A percentile compares a stretch with the other conserved stretches of the same genome.
phyloP scores from a whole-genome alignment of 2,329 filamentous ascomycete genomes.

The Nemania serpens region DNA sequence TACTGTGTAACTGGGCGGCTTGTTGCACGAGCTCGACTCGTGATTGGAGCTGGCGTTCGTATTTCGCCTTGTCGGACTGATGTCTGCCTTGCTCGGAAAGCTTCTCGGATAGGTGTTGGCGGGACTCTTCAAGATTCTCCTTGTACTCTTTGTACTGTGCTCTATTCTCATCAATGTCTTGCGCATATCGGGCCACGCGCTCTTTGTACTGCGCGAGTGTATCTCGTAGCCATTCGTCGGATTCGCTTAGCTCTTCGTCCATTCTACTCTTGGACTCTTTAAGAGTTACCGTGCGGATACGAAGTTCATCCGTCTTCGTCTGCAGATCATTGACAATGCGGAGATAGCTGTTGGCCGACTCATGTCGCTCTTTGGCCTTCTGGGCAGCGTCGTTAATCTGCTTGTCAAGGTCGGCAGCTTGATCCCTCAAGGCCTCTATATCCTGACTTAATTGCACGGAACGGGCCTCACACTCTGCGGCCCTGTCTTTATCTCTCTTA shows the following conservation, averaged over 20 bases:
- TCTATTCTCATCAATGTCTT: constrained; percentile 67
- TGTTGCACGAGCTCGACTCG: constrained; percentile 78
- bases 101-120: constrained; percentile 55
- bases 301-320: constrained; percentile 75
- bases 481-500: constrained; percentile 84
- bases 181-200: constrained; percentile 67
- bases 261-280: constrained; percentile 73
- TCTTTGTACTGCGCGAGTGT: constrained; percentile 79
- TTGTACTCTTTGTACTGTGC: constrained; percentile 70
- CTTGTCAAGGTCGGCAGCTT: constrained; percentile 61
- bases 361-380: constrained; percentile 68
- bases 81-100: constrained; percentile 74
- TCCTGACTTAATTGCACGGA: constrained; percentile 68
- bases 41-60: constrained; percentile 76
- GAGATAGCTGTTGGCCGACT: constrained; percentile 74
- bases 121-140: constrained; percentile 49
- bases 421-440: constrained; percentile 63
- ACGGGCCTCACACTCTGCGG: constrained; percentile 70
- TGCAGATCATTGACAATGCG: constrained; percentile 75
- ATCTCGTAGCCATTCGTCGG: constrained; percentile 74
- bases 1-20: constrained; percentile 74
- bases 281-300: constrained; percentile 72
- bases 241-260: constrained; percentile 71
- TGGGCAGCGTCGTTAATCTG: constrained; percentile 65
- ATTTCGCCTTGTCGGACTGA: constrained; percentile 84